Percentiles rank a stretch among this genome's conserved stretches.
phyloP scores from a whole-genome alignment of 345 rosid genomes.

The Gossypium arboreum region DNA sequence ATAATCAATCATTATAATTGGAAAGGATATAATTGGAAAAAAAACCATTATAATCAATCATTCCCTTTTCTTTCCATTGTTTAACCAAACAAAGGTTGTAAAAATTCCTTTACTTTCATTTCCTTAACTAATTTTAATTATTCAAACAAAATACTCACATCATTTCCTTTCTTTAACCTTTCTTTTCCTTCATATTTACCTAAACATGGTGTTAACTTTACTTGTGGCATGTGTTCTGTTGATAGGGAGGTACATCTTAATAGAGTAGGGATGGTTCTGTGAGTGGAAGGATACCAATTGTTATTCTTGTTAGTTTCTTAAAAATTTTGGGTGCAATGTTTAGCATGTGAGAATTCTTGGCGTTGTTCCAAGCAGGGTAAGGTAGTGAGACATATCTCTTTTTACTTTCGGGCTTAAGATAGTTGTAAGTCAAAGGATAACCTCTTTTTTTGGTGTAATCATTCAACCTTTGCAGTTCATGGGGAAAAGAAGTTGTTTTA shows the following conservation, averaged over 20 bases:
- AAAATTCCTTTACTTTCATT: no score
- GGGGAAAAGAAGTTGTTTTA: background rate
- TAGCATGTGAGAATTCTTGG: constrained; percentile 3
- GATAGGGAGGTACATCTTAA: background rate
- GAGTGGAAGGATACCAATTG: background rate
- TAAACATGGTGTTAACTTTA: background rate
- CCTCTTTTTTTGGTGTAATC: background rate
- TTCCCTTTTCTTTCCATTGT: no score
- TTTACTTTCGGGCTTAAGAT: background rate
- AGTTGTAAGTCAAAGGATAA: background rate
- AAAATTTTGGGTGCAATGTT: background rate
- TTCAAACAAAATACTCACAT: no score
- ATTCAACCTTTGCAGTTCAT: background rate
- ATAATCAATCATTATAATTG: no score
- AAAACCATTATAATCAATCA: no score
- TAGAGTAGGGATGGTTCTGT: background rate
- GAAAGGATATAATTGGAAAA: no score
- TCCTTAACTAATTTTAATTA: no score
- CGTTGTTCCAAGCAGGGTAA: background rate
- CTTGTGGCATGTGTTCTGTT: background rate
- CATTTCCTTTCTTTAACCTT: no score
- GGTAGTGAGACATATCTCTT: background rate
- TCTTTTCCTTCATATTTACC: no score
- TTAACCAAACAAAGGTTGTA: no score
- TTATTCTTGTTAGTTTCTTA: background rate